A percentile compares a stretch with the other conserved stretches of the same genome.
Evolutionary conservation across 2,329 filamentous ascomycete genomes (phyloP).

Genomic region (Colletotrichum coccodes): DNA sequence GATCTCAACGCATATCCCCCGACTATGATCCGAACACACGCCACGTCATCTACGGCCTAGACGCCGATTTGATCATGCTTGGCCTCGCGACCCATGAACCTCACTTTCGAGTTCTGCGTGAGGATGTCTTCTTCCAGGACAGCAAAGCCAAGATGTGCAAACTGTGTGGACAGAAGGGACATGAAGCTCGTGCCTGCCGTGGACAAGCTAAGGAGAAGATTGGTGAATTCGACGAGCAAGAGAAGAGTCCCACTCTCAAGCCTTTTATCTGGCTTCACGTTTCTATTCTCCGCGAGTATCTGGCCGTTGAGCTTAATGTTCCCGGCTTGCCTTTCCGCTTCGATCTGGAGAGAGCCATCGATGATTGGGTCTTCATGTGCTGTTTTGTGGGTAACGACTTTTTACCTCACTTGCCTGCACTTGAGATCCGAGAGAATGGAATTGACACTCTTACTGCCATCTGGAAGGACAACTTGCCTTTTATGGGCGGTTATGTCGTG

Average conservation of each 20-base stretch:
- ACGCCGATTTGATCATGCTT: conserved; percentile 99
- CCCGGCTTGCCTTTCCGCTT: conserved; percentile 87
- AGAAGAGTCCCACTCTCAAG: conserved; percentile 76
- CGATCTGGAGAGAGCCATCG: conserved; percentile 91
- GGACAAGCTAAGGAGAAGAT: conserved; percentile 82
- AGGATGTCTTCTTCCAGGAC: conserved; percentile 96
- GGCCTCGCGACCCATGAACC: conserved; percentile 97
- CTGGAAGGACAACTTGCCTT: conserved; percentile 90
- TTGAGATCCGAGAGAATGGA: conserved; percentile 96
- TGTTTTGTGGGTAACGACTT: conserved; percentile 99
- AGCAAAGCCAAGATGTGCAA: conserved; percentile 84
- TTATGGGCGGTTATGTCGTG: conserved; percentile 95
- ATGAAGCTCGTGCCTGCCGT: conserved; percentile 86
- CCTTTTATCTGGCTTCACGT: conserved; percentile 99
- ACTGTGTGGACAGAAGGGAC: conserved; percentile 91
- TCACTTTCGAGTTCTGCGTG: conserved; percentile 93
- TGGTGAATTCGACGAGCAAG: conserved; percentile 85
- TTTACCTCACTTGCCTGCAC: conserved; percentile 93
- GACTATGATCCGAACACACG: conserved; percentile 96
- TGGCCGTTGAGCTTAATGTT: conserved; percentile 88
- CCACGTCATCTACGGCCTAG: conserved; percentile 97
- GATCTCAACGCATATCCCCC: conserved; percentile 89
- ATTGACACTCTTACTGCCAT: conserved; percentile 97
- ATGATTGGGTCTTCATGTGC: conserved; percentile 99
- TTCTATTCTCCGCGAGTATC: conserved; percentile 88